Evolutionary conservation across 371 early-diverging fungal genomes (phyloP).

Genomic region (Mucor plumbeus): DNA sequence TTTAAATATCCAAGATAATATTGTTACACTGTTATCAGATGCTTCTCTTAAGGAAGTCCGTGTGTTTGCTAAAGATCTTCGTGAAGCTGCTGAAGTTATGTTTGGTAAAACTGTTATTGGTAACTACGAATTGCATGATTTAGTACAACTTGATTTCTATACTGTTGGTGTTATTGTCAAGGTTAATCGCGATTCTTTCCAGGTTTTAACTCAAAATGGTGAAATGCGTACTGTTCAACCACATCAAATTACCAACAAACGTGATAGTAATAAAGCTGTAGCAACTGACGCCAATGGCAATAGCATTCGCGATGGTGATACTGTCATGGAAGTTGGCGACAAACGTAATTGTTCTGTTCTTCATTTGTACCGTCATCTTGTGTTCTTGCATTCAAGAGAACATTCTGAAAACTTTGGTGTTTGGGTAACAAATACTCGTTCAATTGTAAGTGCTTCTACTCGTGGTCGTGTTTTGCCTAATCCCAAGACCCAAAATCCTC

Average conservation of each 20-base stretch:
- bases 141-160: conserved; percentile 79
- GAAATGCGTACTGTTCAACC: conserved; percentile 69
- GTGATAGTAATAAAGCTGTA: conserved; percentile 70
- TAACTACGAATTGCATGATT: conserved; percentile 83
- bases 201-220: conserved; percentile 84
- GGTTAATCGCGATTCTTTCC: conserved; percentile 76
- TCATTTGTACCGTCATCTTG: conserved; percentile 70
- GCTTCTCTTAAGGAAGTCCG: conserved; percentile 71
- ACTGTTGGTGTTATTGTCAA: conserved; percentile 87
- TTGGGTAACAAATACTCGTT: conserved; percentile 68
- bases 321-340: conserved; percentile 76
- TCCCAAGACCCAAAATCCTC: conserved; percentile 18
- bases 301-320: conserved; percentile 81
- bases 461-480: conserved; percentile 20
- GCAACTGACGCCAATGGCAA: conserved; percentile 82
- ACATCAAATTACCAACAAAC: conserved; percentile 74
- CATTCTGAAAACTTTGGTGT: conserved; percentile 67
- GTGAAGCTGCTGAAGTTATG: conserved; percentile 67
- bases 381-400: conserved; percentile 74
- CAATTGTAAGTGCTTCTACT: conserved; percentile 50
- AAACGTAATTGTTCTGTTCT: conserved; percentile 68
- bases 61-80: conserved; percentile 90
- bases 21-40: conserved; percentile 86
- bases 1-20: conserved; percentile 75
- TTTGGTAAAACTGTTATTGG: conserved; percentile 55